Percentiles rank a stretch among this genome's conserved stretches.
Evolutionary conservation across 208 protist species (phyloP).

Genomic region (Entamoeba histolytica): DNA sequence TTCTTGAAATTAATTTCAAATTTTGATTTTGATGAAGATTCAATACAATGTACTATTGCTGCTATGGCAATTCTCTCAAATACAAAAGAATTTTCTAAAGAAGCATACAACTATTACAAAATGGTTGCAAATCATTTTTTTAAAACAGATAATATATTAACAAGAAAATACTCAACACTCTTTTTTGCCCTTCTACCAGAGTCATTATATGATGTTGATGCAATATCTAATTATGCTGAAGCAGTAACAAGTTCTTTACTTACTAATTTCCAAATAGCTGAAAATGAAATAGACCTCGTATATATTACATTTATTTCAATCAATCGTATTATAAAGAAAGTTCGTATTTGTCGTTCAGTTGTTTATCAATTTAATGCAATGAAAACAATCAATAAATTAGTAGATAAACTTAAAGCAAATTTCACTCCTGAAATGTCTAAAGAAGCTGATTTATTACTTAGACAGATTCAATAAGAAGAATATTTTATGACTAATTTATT

Average conservation of each 20-base stretch:
- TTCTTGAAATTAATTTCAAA: not conserved
- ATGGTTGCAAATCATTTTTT: not conserved
- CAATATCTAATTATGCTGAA: not conserved
- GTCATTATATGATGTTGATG: not conserved
- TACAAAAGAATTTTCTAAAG: not conserved
- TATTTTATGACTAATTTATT: no score
- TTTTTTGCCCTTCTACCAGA: not conserved
- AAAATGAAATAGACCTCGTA: not conserved
- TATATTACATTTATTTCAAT: not conserved
- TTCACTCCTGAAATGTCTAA: not conserved
- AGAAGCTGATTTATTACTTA: not conserved
- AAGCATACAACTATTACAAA: not conserved
- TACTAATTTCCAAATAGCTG: not conserved
- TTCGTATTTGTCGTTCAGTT: not conserved
- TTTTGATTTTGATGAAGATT: not conserved
- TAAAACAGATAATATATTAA: not conserved
- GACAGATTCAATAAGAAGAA: not conserved
- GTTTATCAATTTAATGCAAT: not conserved
- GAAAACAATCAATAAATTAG: not conserved
- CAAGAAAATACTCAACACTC: not conserved
- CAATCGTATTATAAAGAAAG: not conserved
- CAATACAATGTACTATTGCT: not conserved
- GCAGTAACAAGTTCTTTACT: not conserved
- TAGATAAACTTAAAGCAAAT: not conserved
- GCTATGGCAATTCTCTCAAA: not conserved